These are phyloP conservation scores for Phytophthora constricta DNA, from an alignment of 352 stramenopile species.

Conservation along the genomic window DNA sequence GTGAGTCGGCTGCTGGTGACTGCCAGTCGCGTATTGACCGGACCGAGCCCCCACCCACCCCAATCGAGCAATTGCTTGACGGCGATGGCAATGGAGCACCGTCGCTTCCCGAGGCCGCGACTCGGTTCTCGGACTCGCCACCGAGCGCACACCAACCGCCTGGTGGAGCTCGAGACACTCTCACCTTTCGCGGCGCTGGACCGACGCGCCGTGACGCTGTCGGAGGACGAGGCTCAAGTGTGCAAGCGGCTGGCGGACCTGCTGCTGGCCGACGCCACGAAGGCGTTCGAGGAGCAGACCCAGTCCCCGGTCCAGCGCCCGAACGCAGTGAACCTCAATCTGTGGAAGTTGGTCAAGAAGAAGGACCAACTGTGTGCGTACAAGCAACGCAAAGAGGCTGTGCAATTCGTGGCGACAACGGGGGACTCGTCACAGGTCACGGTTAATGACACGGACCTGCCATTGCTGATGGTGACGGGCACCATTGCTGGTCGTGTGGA, in stretches of 20 bases:
- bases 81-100: slow-evolving; percentile 20
- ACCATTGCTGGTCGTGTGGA: slow-evolving; percentile 56
- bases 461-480: slow-evolving; percentile 55
- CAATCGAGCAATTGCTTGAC: not conserved
- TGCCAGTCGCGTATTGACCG: slow-evolving; percentile 1
- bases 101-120: slow-evolving; percentile 26
- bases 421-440: slow-evolving; percentile 10
- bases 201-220: slow-evolving; percentile 44
- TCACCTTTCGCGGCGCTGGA: slow-evolving; percentile 41
- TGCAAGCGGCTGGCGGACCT: slow-evolving; percentile 46
- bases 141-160: slow-evolving; percentile 14
- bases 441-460: slow-evolving; percentile 33
- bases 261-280: slow-evolving; percentile 48
- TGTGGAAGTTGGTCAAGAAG: slow-evolving; percentile 75
- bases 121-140: slow-evolving; percentile 10
- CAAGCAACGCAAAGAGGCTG: slow-evolving; percentile 50
- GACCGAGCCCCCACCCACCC: not conserved
- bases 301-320: slow-evolving; percentile 9
- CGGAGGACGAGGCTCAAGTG: slow-evolving; percentile 58
- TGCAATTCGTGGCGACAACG: slow-evolving; percentile 6
- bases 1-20: not conserved
- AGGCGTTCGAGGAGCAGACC: slow-evolving; percentile 37
- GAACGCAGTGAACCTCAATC: slow-evolving; percentile 45
- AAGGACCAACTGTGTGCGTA: slow-evolving; percentile 62
- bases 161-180: slow-evolving; percentile 45